These are phyloP conservation scores for Sarcodon aspratus DNA, from an alignment of 768 basidiomycete genomes.

Conservation along the genomic window DNA sequence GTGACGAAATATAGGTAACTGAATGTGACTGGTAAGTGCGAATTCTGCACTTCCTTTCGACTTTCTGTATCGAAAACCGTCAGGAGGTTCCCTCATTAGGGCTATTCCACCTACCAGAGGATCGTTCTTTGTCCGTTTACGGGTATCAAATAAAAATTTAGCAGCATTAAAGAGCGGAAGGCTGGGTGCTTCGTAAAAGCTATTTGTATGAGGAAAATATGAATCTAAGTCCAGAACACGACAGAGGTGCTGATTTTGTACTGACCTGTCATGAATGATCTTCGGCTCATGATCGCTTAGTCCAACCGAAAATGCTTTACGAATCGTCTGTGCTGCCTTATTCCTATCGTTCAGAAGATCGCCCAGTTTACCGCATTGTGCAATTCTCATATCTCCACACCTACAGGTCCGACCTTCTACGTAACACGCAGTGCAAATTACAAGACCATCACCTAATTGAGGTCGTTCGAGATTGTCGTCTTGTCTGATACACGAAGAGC, in stretches of 20 bases:
- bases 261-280: background rate
- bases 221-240: too few relatives aligned
- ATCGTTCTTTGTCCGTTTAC: background rate
- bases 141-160: background rate
- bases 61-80: background rate
- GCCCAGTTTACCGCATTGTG: slow-evolving; percentile 42
- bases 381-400: slow-evolving; percentile 49
- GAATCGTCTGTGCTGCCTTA: slow-evolving; percentile 20
- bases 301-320: slow-evolving; percentile 4
- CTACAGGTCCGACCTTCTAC: slow-evolving; percentile 66
- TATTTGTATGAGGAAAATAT: too few relatives aligned
- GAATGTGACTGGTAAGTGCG: slow-evolving; percentile 4
- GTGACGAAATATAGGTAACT: slow-evolving; percentile 2
- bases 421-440: slow-evolving; percentile 64
- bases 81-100: background rate
- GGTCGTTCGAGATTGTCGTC: slow-evolving; percentile 5
- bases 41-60: background rate
- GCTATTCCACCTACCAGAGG: too few relatives aligned
- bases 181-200: too few relatives aligned
- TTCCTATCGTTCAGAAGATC: slow-evolving; percentile 34
- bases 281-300: background rate
- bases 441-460: slow-evolving; percentile 29
- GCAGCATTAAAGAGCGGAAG: background rate
- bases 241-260: background rate
- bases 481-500: slow-evolving; percentile 28